These are phyloP conservation scores for Polyplosphaeria fusca DNA, from an alignment of 495 filamentous ascomycete genomes.

Conservation along the genomic window DNA sequence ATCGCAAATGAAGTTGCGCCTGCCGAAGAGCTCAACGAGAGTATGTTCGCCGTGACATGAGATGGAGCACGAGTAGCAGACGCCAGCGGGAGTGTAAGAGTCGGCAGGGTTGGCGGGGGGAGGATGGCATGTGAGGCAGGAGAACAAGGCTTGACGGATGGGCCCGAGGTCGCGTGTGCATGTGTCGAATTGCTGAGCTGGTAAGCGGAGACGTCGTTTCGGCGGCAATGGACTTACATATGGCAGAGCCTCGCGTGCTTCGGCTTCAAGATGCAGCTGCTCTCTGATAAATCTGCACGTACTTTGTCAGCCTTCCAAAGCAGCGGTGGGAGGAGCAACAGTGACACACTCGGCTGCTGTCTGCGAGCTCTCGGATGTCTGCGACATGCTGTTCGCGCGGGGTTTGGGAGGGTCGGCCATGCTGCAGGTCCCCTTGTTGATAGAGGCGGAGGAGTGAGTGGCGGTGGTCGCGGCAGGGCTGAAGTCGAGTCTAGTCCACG, in stretches of 20 bases:
- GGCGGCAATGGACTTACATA: conserved; percentile 56
- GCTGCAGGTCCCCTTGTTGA: not conserved
- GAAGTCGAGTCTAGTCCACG: too few species aligned
- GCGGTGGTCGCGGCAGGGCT: too few species aligned
- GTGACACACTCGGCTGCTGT: conserved; percentile 82
- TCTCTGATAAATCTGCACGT: conserved; percentile 71
- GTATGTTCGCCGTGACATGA: conserved; percentile 94
- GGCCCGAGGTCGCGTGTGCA: conserved; percentile 86
- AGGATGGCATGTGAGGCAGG: conserved; percentile 90
- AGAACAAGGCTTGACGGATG: conserved; percentile 80
- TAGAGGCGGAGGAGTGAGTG: not conserved
- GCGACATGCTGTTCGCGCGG: conserved; percentile 48
- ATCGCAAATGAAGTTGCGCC: conserved; percentile 93
- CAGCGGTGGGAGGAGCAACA: too few species aligned
- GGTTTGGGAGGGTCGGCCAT: conserved; percentile 1
- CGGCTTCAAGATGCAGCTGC: conserved; percentile 86
- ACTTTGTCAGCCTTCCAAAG: too few species aligned
- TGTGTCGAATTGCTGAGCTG: conserved; percentile 72
- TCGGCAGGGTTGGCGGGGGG: conserved; percentile 59
- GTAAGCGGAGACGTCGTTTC: conserved; percentile 13
- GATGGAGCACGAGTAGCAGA: conserved; percentile 96
- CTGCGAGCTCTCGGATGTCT: conserved; percentile 67
- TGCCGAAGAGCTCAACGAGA: conserved; percentile 93
- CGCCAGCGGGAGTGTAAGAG: conserved; percentile 70
- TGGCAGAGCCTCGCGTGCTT: conserved; percentile 90